Base-by-base conservation (phyloP, 306 rosid genomes). In the Cucurbita moschata region DNA sequence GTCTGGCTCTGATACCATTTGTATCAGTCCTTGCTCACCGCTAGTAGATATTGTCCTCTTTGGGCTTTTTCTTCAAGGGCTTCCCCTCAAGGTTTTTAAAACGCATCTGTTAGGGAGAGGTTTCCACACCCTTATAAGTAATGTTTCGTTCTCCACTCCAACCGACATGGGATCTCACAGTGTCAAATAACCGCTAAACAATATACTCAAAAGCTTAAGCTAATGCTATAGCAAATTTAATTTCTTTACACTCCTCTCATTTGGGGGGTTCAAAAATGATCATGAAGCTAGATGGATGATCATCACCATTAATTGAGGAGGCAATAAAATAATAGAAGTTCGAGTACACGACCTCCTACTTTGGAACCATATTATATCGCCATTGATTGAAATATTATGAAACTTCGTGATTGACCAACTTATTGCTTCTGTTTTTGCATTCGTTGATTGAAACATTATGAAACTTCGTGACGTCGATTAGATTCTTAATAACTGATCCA, bases 401-500 rank as follows among this genome's bases (percentile, higher is more conserved):
- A 46, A 42, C 40, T 30, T 50, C 42, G 10, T 71, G 75, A 77
- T 26, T 26, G 1, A 58, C 3, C 64, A 26, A 26, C 10, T 71
- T 35, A 10, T 50, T 71, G 61, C 30, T 71, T 39, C 7, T n/a
- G 14, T 19, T n/a, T 35, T n/a, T 68, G 56, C 19, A 46, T 11
- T 8, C 18, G 46, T 46, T 46, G 12, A 26, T 67, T 67, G 15
- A 67, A 44, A 67, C 44, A 19, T 46, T 67, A 67, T 46, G 19
- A 57, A 46, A 42, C 40, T 30, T 50, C 42, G 10, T 71, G 75
- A 77, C 77, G 75, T 76, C 77, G 73, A 70, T 70, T 69, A n/a
- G 44, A 38, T 57, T 63, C 76, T 42, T 71, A 66, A 59, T 23
- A 72, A 64, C 73, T 58, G 74, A 51, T 72, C 58, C 73, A 94